A percentile compares a stretch with the other conserved stretches of the same genome.
Conservation (phyloP, 2,329 filamentous ascomycete genomes). For the Macrophomina pseudophaseolina region DNA sequence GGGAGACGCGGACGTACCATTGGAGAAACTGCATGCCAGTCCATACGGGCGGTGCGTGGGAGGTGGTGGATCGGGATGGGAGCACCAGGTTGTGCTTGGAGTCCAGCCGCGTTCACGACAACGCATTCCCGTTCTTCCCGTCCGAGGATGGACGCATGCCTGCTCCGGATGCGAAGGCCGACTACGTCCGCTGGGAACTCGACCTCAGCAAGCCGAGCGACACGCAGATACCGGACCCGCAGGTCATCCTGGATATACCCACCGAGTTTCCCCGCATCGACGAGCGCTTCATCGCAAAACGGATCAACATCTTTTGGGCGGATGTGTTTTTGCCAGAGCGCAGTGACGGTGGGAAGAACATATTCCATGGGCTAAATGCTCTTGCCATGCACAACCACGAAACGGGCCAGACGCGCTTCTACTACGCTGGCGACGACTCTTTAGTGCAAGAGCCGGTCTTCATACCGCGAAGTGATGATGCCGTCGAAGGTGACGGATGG, state of each 20-base stretch:
- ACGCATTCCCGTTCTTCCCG: slow-evolving; percentile 44
- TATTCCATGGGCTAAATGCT: slow-evolving; percentile 29
- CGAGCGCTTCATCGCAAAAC: slow-evolving; percentile 44
- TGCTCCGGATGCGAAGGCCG: slow-evolving; percentile 38
- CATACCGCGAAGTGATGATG: slow-evolving; percentile 49
- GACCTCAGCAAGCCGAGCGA: slow-evolving; percentile 35
- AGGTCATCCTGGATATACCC: slow-evolving; percentile 40
- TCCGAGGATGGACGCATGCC: slow-evolving; percentile 37
- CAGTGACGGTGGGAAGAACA: slow-evolving; percentile 33
- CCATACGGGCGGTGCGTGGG: slow-evolving; percentile 46
- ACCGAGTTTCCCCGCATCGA: slow-evolving; percentile 49
- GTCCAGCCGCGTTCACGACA: slow-evolving; percentile 39
- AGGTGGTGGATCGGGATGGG: slow-evolving; percentile 34
- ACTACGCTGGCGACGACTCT: slow-evolving; percentile 37
- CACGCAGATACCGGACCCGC: slow-evolving; percentile 36
- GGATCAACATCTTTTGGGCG: slow-evolving; percentile 40
- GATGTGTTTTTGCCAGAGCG: slow-evolving; percentile 37
- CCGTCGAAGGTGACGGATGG: slow-evolving; percentile 56
- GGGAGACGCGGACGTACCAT: slow-evolving; percentile 28
- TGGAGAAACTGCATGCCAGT: slow-evolving; percentile 39
- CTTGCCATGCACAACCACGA: slow-evolving; percentile 27
- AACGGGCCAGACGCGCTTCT: slow-evolving; percentile 35
- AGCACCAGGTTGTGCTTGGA: slow-evolving; percentile 38
- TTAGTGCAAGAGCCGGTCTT: slow-evolving; percentile 60
- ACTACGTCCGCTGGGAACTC: slow-evolving; percentile 45